Conservation (phyloP, 805 yeast species). For the Jamesozyma rosinii region DNA sequence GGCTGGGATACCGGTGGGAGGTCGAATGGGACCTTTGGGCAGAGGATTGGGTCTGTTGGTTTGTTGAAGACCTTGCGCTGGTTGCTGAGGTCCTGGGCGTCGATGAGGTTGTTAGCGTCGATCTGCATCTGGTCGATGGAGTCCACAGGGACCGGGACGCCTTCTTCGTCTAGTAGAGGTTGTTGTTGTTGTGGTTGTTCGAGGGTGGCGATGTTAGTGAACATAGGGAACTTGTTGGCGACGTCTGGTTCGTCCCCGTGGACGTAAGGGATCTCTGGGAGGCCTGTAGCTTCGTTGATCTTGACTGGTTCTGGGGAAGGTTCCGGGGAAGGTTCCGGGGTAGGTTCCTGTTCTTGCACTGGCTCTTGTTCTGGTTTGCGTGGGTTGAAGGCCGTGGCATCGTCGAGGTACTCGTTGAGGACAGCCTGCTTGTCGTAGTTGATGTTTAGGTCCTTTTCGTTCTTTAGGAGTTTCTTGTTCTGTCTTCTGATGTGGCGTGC, state of each 20-base stretch:
- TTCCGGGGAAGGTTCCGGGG: background rate
- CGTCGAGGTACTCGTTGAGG: conserved; percentile 2
- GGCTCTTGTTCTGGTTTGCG: background rate
- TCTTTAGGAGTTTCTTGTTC: background rate
- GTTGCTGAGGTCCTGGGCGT: conserved; percentile 6
- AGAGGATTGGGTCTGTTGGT: conserved; percentile 11
- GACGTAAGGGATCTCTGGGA: background rate
- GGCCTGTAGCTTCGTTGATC: too few species aligned
- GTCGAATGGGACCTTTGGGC: conserved; percentile 10
- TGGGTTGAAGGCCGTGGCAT: conserved; percentile 1
- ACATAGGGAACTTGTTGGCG: conserved; percentile 2
- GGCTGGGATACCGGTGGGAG: background rate
- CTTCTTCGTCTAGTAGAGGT: background rate
- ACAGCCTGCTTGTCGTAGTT: background rate
- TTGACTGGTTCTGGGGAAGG: background rate
- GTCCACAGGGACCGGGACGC: background rate
- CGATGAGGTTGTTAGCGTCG: conserved; percentile 2
- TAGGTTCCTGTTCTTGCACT: background rate
- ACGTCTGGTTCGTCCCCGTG: background rate
- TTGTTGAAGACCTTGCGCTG: conserved; percentile 3
- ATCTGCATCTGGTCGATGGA: conserved; percentile 1
- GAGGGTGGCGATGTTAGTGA: conserved; percentile 1
- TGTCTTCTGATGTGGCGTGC: background rate
- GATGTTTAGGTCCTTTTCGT: background rate
- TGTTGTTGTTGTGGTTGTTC: background rate